phyloP scores from a whole-genome alignment of 2,329 filamentous ascomycete genomes.

The Claviceps sp. region DNA sequence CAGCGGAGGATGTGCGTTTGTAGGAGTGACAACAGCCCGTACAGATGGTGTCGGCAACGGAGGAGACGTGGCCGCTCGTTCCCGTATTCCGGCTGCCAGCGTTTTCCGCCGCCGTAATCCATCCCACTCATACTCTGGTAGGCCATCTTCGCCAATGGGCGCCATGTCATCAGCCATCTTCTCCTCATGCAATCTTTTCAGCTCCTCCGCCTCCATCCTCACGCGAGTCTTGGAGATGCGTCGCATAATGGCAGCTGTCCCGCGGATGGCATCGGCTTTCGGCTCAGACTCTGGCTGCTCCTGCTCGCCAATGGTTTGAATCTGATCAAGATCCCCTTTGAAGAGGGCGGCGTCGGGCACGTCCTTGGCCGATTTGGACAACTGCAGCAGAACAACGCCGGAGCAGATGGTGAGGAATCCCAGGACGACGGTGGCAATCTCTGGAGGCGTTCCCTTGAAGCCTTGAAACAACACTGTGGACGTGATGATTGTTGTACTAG shows the following conservation, averaged over 20 bases:
- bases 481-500: constrained; percentile 85
- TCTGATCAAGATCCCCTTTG: constrained; percentile 83
- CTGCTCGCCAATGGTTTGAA: constrained; percentile 87
- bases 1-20: constrained; percentile 29
- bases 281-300: constrained; percentile 94
- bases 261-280: constrained; percentile 90
- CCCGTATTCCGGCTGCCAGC: constrained; percentile 24
- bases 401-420: constrained; percentile 91
- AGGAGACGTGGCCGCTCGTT: constrained; percentile 15
- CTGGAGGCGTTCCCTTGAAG: constrained; percentile 71
- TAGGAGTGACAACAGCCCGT: constrained; percentile 10
- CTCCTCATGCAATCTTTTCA: constrained; percentile 66
- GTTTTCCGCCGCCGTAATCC: constrained; percentile 65
- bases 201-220: constrained; percentile 69
- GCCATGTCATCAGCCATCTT: constrained; percentile 56
- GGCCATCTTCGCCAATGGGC: constrained; percentile 64
- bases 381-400: constrained; percentile 79
- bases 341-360: constrained; percentile 90
- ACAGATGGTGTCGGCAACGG: constrained; percentile 14
- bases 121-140: constrained; percentile 69
- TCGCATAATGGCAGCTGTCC: constrained; percentile 75
- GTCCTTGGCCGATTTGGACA: constrained; percentile 97
- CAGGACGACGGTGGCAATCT: constrained; percentile 80
- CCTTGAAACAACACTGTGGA: constrained; percentile 86
- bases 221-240: constrained; percentile 63